Conservation (phyloP, 306 rosid genomes). For the Cicer pinnatifidum region DNA sequence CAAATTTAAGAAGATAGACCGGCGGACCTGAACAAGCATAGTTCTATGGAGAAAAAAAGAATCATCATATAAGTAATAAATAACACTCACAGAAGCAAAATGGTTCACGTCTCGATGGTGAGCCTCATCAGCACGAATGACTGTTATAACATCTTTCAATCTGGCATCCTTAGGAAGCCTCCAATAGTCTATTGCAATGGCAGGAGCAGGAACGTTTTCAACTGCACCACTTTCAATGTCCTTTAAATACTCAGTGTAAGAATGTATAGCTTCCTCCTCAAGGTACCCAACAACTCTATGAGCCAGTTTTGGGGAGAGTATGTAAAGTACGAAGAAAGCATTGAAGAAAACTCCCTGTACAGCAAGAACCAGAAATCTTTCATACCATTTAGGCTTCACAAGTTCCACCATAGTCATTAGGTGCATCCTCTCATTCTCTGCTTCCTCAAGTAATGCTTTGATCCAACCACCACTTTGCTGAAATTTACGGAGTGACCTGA, state of each 20-base stretch:
- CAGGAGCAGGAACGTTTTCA: constrained; percentile 74
- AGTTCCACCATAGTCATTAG: constrained; percentile 85
- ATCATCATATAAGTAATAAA: constrained; percentile 15
- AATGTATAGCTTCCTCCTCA: constrained; percentile 78
- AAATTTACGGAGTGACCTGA: constrained; percentile 66
- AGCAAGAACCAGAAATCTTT: constrained; percentile 66
- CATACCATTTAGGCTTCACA: constrained; percentile 75
- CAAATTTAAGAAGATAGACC: constrained; percentile 20
- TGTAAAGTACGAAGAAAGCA: constrained; percentile 58
- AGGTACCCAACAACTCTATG: constrained; percentile 81
- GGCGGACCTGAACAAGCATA: neutral
- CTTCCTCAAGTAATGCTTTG: constrained; percentile 79
- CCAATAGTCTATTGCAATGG: constrained; percentile 86
- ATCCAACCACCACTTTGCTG: constrained; percentile 77
- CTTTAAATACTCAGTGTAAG: constrained; percentile 67
- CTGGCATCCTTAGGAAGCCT: constrained; percentile 74
- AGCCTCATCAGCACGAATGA: constrained; percentile 88
- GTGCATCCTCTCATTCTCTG: constrained; percentile 91
- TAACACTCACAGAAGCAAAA: constrained; percentile 75
- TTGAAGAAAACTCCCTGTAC: constrained; percentile 92
- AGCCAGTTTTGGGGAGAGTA: constrained; percentile 67
- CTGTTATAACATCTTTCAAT: constrained; percentile 67
- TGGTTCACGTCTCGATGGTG: constrained; percentile 83
- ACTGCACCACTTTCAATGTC: constrained; percentile 62
- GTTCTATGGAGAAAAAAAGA: neutral